A percentile compares a stretch with the other conserved stretches of the same genome.
Evolutionary conservation across 495 filamentous ascomycete genomes (phyloP).

Genomic region (Podospora sp.): DNA sequence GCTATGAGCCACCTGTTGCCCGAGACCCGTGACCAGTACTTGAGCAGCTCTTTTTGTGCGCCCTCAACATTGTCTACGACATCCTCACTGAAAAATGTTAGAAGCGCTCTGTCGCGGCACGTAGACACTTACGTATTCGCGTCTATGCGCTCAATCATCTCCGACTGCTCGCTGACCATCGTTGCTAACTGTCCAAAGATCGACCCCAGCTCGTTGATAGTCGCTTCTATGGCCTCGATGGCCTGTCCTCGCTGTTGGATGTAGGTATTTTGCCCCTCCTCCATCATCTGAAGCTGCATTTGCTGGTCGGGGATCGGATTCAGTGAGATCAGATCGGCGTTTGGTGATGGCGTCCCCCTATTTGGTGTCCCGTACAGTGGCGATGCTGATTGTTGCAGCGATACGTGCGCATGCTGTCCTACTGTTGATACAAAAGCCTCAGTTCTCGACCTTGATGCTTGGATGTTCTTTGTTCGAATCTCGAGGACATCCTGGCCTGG

Average conservation of each 20-base stretch:
- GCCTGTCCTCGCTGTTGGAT: slow-evolving; percentile 93
- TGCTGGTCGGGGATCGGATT: slow-evolving; percentile 88
- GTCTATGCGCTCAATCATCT: slow-evolving; percentile 92
- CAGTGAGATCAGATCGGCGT: slow-evolving; percentile 77
- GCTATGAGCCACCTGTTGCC: slow-evolving; percentile 96
- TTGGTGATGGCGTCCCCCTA: slow-evolving; percentile 55
- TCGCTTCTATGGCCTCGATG: slow-evolving; percentile 94
- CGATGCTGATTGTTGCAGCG: slow-evolving; percentile 69
- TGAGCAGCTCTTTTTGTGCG: slow-evolving; percentile 89
- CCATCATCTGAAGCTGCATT: slow-evolving; percentile 87
- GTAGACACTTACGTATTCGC: slow-evolving; percentile 67
- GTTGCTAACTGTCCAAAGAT: slow-evolving; percentile 96
- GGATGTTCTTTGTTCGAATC: slow-evolving; percentile 96
- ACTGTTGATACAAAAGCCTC: slow-evolving; percentile 96
- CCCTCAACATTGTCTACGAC: slow-evolving; percentile 96
- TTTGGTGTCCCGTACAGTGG: slow-evolving; percentile 87
- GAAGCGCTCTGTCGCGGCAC: neutral
- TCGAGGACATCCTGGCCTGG: slow-evolving; percentile 73
- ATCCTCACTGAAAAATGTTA: slow-evolving; percentile 63
- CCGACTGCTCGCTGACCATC: slow-evolving; percentile 96
- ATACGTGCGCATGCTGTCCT: slow-evolving; percentile 63
- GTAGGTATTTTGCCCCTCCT: slow-evolving; percentile 88
- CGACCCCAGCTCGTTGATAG: slow-evolving; percentile 89
- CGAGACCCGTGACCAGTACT: slow-evolving; percentile 93
- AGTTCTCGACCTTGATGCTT: slow-evolving; percentile 85